Base-by-base conservation (phyloP, 768 basidiomycete genomes). In the Terana coerulea region DNA sequence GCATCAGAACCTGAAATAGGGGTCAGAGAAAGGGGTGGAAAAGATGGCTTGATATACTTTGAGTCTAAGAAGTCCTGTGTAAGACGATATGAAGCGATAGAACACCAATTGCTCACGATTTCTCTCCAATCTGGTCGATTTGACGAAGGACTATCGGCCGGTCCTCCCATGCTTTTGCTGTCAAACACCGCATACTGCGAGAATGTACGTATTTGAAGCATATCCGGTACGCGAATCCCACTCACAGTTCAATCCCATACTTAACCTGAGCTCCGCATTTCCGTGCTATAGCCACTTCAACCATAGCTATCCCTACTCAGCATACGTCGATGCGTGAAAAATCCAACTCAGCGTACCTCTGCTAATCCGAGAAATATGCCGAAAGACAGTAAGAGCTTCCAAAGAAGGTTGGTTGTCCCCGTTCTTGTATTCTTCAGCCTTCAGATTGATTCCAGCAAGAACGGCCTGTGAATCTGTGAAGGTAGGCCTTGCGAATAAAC, bases 161-260 rank as follows among this genome's bases (percentile, higher is more conserved):
- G 60, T 93, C 87, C 60, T 98, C 95, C 95, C 95, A 98, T 36
- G 91, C 86, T 59, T 86, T 92, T 3, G 90, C 91, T 47, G 74
- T 78, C 31, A 98, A 62, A 58, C 84, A 88, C 10, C 95, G 84
- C 22, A 86, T 67, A 25, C 92, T 91, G 41, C 7, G 17, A 39
- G 22, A n/a, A 15, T 33, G 12, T 41, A 17, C n/a, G 11, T 30
- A 12, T n/a, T n/a, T n/a, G n/a, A n/a, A 52, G 2, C 1, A 19
- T 47, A 22, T 39, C 14, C 29, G 40, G 6, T 19, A 33, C 10
- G 29, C 7, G 10, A n/a, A 15, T 34, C 22, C 11, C 7, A 66
- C 82, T 58, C 63, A 85, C 84, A 93, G 62, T 67, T 95, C 91
- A 11, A 95, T 71, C 0, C 86, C 84, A 52, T 86, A 64, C 61